phyloP scores from a whole-genome alignment of 2,329 filamentous ascomycete genomes.

The Tothia fuscella region DNA sequence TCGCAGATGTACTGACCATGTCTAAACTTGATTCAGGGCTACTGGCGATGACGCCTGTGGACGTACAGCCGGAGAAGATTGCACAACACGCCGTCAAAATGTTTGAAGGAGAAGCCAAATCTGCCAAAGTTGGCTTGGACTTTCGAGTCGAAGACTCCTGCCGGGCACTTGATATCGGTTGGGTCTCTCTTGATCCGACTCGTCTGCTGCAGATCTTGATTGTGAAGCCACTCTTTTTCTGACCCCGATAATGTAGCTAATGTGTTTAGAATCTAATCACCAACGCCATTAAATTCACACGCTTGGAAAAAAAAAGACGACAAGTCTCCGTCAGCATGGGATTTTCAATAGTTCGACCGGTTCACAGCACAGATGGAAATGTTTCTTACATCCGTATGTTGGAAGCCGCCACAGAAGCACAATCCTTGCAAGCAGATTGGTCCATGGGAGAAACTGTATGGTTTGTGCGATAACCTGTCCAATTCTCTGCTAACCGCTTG shows the following conservation, averaged over 20 bases:
- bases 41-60: conserved; percentile 1
- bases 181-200: conserved; percentile 4
- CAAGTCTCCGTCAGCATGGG: neutral
- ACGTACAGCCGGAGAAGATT: neutral
- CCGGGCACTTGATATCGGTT: conserved; percentile 2
- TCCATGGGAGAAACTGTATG: neutral
- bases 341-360: neutral
- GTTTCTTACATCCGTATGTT: neutral
- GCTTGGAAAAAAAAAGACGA: neutral
- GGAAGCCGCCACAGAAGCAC: neutral
- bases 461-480: neutral
- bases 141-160: conserved; percentile 5
- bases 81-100: conserved; percentile 2
- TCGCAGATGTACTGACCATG: conserved; percentile 21
- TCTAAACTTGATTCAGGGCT: conserved; percentile 8
- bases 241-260: neutral
- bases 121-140: neutral
- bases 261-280: conserved; percentile 6
- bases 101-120: neutral
- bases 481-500: neutral
- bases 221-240: neutral
- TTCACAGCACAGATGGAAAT: neutral
- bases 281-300: conserved; percentile 9
- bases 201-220: conserved; percentile 5
- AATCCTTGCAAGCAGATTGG: neutral